These are phyloP conservation scores for Spathaspora gorwiae DNA, from an alignment of 805 yeast genomes.

Conservation along the genomic window DNA sequence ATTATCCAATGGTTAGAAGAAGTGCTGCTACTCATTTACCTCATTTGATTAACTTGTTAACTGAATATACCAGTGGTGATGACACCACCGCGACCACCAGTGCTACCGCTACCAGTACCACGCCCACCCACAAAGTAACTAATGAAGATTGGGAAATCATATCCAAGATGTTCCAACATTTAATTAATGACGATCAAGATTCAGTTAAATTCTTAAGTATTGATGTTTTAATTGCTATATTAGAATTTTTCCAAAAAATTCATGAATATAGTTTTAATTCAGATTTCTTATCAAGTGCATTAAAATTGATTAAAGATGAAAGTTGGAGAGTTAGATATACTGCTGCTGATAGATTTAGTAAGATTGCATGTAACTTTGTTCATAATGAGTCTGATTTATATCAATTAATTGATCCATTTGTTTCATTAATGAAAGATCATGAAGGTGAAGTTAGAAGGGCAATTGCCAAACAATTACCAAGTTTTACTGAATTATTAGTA, in stretches of 20 bases:
- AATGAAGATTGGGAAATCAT: conserved; percentile 73
- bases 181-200: conserved; percentile 86
- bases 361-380: conserved; percentile 62
- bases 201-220: conserved; percentile 88
- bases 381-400: conserved; percentile 51
- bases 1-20: conserved; percentile 96
- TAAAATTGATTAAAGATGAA: conserved; percentile 75
- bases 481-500: conserved; percentile 52
- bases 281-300: conserved; percentile 60
- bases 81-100: no score
- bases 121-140: conserved; percentile 33
- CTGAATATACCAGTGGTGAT: conserved; percentile 28
- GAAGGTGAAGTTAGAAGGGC: conserved; percentile 98
- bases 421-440: conserved; percentile 76
- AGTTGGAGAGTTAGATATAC: conserved; percentile 98
- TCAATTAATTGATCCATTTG: conserved; percentile 66
- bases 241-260: conserved; percentile 59
- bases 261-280: conserved; percentile 56
- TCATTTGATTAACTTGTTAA: conserved; percentile 52
- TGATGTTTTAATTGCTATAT: conserved; percentile 79
- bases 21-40: conserved; percentile 89
- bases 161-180: conserved; percentile 73
- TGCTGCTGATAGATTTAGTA: conserved; percentile 91
- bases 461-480: conserved; percentile 85
- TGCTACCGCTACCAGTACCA: conserved; percentile 36